Conservation (phyloP, 306 rosid genomes). For the Dryas drummondii region DNA sequence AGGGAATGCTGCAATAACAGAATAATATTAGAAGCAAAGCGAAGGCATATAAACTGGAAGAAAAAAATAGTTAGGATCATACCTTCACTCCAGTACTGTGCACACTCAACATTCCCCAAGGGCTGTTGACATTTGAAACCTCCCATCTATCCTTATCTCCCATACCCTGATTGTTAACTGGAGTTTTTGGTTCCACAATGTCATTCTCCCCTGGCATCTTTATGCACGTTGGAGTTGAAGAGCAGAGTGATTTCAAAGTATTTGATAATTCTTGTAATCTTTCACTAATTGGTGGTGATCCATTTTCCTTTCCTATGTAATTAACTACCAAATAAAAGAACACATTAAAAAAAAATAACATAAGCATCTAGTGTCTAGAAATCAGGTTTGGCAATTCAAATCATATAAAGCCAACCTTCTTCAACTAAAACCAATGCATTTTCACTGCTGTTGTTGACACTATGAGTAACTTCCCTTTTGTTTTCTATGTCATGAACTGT, state of each 20-base stretch:
- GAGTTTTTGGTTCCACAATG: constrained; percentile 62
- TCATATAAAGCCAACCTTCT: constrained; percentile 46
- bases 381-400: constrained; percentile 8
- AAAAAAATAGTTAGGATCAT: not conserved
- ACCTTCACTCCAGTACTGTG: constrained; percentile 74
- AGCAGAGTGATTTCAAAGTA: constrained; percentile 39
- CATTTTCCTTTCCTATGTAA: constrained; percentile 44
- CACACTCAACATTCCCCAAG: constrained; percentile 61
- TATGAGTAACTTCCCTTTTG: constrained; percentile 23
- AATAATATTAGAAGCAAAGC: constrained; percentile 4
- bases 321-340: constrained; percentile 38
- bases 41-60: not conserved
- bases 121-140: constrained; percentile 45
- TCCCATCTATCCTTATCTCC: constrained; percentile 34
- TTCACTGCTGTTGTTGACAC: constrained; percentile 14
- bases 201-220: constrained; percentile 30
- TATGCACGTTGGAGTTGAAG: constrained; percentile 41
- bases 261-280: constrained; percentile 63
- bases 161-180: constrained; percentile 33
- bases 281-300: constrained; percentile 73
- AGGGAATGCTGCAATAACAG: constrained; percentile 54
- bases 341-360: not conserved
- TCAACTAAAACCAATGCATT: constrained; percentile 26
- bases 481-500: too few relatives aligned
- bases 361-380: constrained; percentile 13